phyloP scores from a whole-genome alignment of 176 grass and related monocot genomes.

The Lolium rigidum region DNA sequence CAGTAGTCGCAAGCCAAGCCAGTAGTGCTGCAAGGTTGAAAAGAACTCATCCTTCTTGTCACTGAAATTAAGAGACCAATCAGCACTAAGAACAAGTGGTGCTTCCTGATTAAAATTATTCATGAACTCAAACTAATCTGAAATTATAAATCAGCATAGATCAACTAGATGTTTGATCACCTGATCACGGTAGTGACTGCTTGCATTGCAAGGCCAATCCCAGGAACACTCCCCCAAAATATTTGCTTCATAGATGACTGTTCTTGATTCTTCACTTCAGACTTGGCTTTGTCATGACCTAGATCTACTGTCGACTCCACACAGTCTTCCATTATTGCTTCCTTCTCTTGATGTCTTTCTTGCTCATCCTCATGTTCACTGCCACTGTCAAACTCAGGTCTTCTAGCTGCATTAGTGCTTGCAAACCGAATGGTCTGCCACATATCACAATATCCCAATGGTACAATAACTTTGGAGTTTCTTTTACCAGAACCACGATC shows the following conservation, averaged over 20 bases:
- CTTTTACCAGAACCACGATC: too few relatives aligned
- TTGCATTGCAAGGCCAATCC: not conserved
- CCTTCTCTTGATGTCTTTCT: not conserved
- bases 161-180: not conserved
- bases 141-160: not conserved
- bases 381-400: conserved; percentile 5
- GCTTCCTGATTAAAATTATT: not conserved
- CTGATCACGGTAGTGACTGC: not conserved
- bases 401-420: conserved; percentile 5
- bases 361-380: not conserved
- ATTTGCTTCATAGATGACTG: not conserved
- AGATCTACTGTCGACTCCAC: not conserved
- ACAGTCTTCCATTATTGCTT: not conserved
- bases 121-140: not conserved
- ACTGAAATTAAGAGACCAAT: conserved; percentile 5
- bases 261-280: not conserved
- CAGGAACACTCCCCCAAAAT: rapidly evolving
- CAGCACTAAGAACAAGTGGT: not conserved
- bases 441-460: not conserved
- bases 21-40: conserved; percentile 5
- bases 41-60: not conserved
- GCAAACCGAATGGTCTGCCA: conserved; percentile 8
- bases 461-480: not conserved
- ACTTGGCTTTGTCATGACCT: not conserved
- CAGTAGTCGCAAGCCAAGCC: conserved; percentile 25